These are phyloP conservation scores for Mycena galericulata DNA, from an alignment of 768 basidiomycete species.

Conservation along the genomic window DNA sequence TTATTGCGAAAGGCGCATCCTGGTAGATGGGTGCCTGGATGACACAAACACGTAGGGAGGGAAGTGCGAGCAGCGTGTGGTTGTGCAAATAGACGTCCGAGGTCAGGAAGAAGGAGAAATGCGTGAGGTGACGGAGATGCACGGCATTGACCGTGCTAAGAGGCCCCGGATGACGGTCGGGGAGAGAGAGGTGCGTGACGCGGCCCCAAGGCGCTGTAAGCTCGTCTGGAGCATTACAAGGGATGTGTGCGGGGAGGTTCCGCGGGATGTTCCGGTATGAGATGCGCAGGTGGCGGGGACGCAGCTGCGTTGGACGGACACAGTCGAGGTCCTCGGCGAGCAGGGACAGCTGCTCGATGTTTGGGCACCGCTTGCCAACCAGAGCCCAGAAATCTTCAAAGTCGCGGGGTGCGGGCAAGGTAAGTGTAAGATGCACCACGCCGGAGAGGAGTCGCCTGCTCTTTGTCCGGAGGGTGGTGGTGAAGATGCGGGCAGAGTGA, in stretches of 20 bases:
- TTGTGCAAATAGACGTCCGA: too few species aligned
- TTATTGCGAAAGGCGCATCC: too few species aligned
- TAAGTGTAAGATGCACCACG: neutral
- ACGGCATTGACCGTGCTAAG: neutral
- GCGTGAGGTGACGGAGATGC: neutral
- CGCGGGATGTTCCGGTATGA: neutral
- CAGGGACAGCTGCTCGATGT: neutral
- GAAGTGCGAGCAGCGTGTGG: too few species aligned
- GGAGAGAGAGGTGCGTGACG: neutral
- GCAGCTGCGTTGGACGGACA: neutral
- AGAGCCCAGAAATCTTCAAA: slow-evolving; percentile 17
- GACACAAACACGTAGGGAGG: too few species aligned
- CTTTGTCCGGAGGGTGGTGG: slow-evolving; percentile 7
- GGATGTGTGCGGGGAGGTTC: neutral
- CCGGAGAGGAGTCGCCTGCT: neutral
- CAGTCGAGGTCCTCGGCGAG: slow-evolving; percentile 1
- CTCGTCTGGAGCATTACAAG: neutral
- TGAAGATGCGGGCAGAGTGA: neutral
- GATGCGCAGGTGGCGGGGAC: neutral
- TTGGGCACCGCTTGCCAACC: slow-evolving; percentile 1
- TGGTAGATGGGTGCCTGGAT: too few species aligned
- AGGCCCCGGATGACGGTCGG: neutral
- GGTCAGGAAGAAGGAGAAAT: too few species aligned
- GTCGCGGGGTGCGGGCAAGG: neutral
- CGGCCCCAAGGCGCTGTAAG: neutral